A percentile compares a stretch with the other conserved stretches of the same genome.
These are phyloP conservation scores for Jatropha multifida DNA, from an alignment of 441 rosid genomes.

Conservation along the genomic window DNA sequence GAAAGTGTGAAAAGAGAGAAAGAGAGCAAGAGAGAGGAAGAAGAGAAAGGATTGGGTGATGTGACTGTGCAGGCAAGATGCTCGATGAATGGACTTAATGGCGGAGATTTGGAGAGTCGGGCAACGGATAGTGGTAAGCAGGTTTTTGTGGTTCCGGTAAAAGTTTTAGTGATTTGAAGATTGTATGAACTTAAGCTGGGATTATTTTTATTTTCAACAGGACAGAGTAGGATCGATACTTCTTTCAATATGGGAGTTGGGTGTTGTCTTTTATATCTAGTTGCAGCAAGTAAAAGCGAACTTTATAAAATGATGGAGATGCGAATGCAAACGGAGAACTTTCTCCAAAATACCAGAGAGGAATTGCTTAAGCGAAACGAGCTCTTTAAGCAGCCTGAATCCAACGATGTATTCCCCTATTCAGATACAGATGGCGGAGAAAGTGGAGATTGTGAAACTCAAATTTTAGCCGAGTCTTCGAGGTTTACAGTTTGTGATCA, in stretches of 20 bases:
- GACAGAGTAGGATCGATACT: slow-evolving; percentile 31
- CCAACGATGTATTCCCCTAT: slow-evolving; percentile 24
- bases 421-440: slow-evolving; percentile 36
- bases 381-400: slow-evolving; percentile 19
- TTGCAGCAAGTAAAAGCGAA: slow-evolving; percentile 60
- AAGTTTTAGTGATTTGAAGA: not conserved
- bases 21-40: not conserved
- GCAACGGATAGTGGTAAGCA: slow-evolving; percentile 5
- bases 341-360: slow-evolving; percentile 41
- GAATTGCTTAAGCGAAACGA: slow-evolving; percentile 30
- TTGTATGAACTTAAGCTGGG: not conserved
- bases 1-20: slow-evolving; percentile 6
- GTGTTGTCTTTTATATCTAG: slow-evolving; percentile 50
- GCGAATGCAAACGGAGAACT: slow-evolving; percentile 52
- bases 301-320: slow-evolving; percentile 52
- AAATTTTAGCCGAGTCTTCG: slow-evolving; percentile 31
- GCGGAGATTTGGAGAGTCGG: not conserved
- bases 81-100: slow-evolving; percentile 18
- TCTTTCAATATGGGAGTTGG: slow-evolving; percentile 55
- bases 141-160: not conserved
- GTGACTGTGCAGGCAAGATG: slow-evolving; percentile 8
- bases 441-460: slow-evolving; percentile 28
- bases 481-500: slow-evolving; percentile 29
- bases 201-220: slow-evolving; percentile 27
- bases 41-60: not conserved